Base-by-base conservation (phyloP, 768 basidiomycete species). In the Mycena belliarum region DNA sequence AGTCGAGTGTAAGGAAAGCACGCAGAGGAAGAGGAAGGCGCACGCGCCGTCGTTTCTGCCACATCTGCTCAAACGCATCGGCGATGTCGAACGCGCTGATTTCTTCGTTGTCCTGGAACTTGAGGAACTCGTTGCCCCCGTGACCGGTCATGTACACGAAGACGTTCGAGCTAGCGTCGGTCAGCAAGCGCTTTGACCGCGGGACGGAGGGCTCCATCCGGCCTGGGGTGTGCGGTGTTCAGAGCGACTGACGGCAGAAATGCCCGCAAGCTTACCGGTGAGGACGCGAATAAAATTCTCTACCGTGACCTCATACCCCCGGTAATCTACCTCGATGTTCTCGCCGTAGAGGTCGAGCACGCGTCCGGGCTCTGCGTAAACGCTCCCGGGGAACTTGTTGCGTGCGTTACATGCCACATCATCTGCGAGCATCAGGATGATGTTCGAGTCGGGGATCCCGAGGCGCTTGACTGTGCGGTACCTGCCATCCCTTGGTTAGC, bases 101-200 rank as follows among this genome's bases (percentile, higher is more conserved):
- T 71, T 99, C 97, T 72, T 98, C 97, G 70, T 91, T 95, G 69
- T 99, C 97, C 69, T 99, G 97, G 72, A 99, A 98, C 71, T 99
- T 98, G 68, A 99, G 84, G 70, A 98, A 99, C 72, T 97, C 97
- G 66, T 96, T 91, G 1, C 97, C 97, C 14, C 97, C 97, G 65
- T 98, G 97, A 0, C 97, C 97, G 0, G 97, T 96, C 93, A 98
- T 91, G 73, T 97, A 98, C 20, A 99, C 86, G 68, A 98, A 98
- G 59, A 99, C 80, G 67, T 98, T 98, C 7, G 91, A 94, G 26
- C 85, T 78, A 55, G 93, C 89, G 66, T 99, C 95, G 0, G 93
- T 89, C 38, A 97, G 77, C 4, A 99, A 82, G 16, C 96, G 89
- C 67, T 99, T 98, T 0, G 91, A 93, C 10, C 93, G 87, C 4